Percentiles rank a stretch among this genome's conserved stretches.
Conservation (phyloP, 129 eudicot genomes). For the Arctium lappa region DNA sequence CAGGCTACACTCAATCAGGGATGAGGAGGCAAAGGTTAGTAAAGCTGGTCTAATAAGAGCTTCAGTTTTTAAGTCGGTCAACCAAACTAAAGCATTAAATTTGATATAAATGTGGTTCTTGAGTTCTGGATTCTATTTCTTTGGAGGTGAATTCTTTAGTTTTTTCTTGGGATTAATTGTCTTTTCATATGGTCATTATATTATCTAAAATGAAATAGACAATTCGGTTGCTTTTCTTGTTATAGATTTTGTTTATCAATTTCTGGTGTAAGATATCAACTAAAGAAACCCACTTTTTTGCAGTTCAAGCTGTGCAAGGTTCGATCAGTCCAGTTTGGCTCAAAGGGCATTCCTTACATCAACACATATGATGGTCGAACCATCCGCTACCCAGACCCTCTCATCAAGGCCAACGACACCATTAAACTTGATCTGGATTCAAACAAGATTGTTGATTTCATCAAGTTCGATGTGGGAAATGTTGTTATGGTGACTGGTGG, state of each 20-base stretch:
- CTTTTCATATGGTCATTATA: neutral
- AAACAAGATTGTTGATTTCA: conserved; percentile 52
- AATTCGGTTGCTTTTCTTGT: neutral
- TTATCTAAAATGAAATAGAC: too few relatives aligned
- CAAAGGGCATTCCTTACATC: conserved; percentile 60
- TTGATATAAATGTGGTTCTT: neutral
- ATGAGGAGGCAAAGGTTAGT: conserved; percentile 62
- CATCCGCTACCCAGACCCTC: conserved; percentile 64
- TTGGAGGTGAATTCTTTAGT: neutral
- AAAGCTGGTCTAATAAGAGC: neutral
- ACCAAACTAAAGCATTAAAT: neutral
- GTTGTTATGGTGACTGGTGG: conserved; percentile 76
- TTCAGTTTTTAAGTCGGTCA: neutral
- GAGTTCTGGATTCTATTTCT: neutral
- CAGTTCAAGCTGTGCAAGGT: conserved; percentile 73
- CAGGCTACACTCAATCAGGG: conserved; percentile 55
- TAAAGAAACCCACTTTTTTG: neutral
- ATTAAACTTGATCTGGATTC: conserved; percentile 51
- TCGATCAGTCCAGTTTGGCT: conserved; percentile 57
- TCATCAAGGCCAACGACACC: conserved; percentile 68
- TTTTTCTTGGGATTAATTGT: too few relatives aligned
- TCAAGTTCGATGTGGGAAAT: conserved; percentile 63
- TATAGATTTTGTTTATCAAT: neutral
- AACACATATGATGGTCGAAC: conserved; percentile 67
- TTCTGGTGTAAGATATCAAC: neutral